Percentiles rank a stretch among this genome's conserved stretches.
These are phyloP conservation scores for Pyrenophora tritici-repentis DNA, from an alignment of 2,329 filamentous ascomycete species.

Conservation along the genomic window DNA sequence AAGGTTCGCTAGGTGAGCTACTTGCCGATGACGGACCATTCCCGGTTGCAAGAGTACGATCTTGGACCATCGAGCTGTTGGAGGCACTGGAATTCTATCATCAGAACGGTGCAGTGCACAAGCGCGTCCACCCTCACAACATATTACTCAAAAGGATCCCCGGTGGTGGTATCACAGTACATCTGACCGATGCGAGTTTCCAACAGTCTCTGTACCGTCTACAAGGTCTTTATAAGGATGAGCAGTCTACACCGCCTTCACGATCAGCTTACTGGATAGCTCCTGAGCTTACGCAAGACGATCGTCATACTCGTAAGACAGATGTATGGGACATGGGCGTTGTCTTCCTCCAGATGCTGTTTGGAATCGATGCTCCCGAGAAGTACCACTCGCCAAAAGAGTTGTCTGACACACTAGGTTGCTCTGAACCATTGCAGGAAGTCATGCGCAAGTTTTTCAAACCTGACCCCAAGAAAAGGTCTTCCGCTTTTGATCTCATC, in stretches of 20 bases:
- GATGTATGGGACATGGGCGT: constrained; percentile 96
- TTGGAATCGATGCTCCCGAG: constrained; percentile 76
- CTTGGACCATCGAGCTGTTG: constrained; percentile 90
- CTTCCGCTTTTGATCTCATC: constrained; percentile 76
- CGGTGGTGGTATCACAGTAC: constrained; percentile 69
- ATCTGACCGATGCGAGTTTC: constrained; percentile 75
- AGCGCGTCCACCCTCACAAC: constrained; percentile 79
- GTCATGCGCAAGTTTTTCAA: constrained; percentile 85
- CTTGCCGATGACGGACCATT: constrained; percentile 78
- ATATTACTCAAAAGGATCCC: constrained; percentile 74
- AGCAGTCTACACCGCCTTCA: constrained; percentile 61
- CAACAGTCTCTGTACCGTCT: constrained; percentile 70
- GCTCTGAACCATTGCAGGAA: constrained; percentile 78
- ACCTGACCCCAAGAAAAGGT: constrained; percentile 79
- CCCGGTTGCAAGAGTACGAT: constrained; percentile 74
- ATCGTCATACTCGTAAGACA: constrained; percentile 69
- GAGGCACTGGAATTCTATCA: constrained; percentile 89
- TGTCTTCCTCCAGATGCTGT: constrained; percentile 90
- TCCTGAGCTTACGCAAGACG: constrained; percentile 71
- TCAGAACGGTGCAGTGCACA: constrained; percentile 80
- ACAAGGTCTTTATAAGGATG: constrained; percentile 57
- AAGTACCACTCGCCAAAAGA: constrained; percentile 79
- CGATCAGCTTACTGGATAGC: constrained; percentile 83
- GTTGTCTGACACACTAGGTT: constrained; percentile 70
- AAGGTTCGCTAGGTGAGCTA: constrained; percentile 80